A percentile compares a stretch with the other conserved stretches of the same genome.
phyloP scores from a whole-genome alignment of 345 rosid species.

The Corymbia maculata region DNA sequence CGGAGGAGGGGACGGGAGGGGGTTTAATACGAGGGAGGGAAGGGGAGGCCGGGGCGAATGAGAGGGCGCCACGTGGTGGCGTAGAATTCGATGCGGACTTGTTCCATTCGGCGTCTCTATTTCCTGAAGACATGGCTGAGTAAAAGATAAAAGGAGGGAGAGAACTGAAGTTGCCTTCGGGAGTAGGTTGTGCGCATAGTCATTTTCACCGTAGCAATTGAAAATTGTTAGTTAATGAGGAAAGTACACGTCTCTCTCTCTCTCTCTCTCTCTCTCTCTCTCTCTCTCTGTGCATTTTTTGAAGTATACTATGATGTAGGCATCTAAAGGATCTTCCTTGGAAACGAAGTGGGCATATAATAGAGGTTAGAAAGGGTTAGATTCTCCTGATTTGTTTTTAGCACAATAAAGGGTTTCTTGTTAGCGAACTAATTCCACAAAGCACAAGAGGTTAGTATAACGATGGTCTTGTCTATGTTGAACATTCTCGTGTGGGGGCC shows the following conservation, averaged over 20 bases:
- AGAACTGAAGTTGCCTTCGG: neutral
- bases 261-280: too few relatives aligned
- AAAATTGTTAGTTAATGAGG: neutral
- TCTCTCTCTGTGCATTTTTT: fast-evolving
- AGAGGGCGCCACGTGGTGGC: constrained; percentile 30
- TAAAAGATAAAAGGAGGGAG: neutral
- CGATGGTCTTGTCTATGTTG: neutral
- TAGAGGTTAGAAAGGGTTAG: neutral
- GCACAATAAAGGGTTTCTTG: neutral
- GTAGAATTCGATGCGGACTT: constrained; percentile 36
- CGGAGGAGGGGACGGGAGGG: neutral
- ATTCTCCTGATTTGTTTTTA: neutral
- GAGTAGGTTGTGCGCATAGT: neutral
- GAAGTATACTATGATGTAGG: neutral
- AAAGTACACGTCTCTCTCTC: neutral
- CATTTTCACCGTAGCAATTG: neutral
- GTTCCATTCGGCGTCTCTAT: constrained; percentile 29
- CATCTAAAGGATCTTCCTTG: neutral
- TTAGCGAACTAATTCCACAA: neutral
- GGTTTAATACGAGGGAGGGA: constrained; percentile 1
- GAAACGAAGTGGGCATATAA: neutral
- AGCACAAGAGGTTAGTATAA: neutral
- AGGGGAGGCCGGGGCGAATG: constrained; percentile 26
- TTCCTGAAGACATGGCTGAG: neutral
- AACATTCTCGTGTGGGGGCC: neutral